Base-by-base conservation (phyloP, 1,284 basidiomycete genomes). In the Mycosarcoma maydis region DNA sequence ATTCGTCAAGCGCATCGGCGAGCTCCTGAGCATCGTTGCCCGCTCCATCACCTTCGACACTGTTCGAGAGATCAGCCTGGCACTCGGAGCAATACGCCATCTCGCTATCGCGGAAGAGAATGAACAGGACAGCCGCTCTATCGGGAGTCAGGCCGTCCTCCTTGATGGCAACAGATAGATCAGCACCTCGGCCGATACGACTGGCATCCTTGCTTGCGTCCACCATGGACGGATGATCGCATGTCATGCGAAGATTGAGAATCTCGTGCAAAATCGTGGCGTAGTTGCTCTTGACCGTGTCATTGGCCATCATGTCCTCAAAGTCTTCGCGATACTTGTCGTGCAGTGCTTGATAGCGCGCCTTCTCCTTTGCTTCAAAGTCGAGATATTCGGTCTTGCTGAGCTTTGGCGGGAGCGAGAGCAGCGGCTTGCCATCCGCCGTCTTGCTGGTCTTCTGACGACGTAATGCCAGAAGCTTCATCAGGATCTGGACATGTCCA, bases 381-480 rank as follows among this genome's bases (percentile, higher is more conserved):
- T 91, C 88, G 71, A 99, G 88, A 75, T 88, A 89, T 19, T 92
- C 87, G 42, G 95, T 86, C 75, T 92, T 89, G 79, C 95, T 92
- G 42, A 88, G 87, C 38, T 94, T 90, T 20, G 92, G 89, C 26
- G 96, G 96, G 17, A 80, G 87, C 16, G 89, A 85, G 16, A 99
- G 87, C 53, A 99, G 94, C 61, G 84, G 88, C 77, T 89, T 86
- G 24, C 96, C 96, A 65, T 94, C 88, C 54, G 88, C 86, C 6
- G 88, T 86, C 73, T 87, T 91, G 22, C 89, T 89, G 77, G 97
- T 92, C 83, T 99, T 99, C 19, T 95, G 98, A 33, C 96, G 89
- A 9, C 96, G 92, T 9, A 99, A 87, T 0, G 95, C 95, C 75
- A 98, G 90, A 80, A 92, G 92, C 77, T 92, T 90, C 94, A 99